Evolutionary conservation across 2,329 filamentous ascomycete genomes (phyloP), one percentile per base, ranked within the genome.

Genomic region (Alternaria arborescens): DNA sequence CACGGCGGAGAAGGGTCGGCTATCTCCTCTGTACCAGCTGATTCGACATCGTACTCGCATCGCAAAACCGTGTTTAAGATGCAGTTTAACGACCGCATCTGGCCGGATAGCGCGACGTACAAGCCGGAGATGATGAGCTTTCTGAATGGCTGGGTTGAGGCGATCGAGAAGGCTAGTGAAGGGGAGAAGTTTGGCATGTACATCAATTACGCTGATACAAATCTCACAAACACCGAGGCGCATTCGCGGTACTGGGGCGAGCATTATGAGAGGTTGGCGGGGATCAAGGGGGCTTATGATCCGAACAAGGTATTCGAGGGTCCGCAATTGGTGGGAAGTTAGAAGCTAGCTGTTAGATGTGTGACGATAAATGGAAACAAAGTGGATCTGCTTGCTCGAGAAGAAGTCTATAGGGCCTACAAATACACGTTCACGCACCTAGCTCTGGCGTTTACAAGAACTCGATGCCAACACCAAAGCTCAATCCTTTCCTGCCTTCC

Each of bases 401-500:
- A 46, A 47, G 41, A 18, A 30, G 30, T 34, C 32, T 57, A 41
- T 51, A 43, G 36, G 42, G 41, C 41, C 47, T 60, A 60, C 53
- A 52, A 60, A 40, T 60, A 61, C 42, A 55, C 52, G 58, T 61
- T 30, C 50, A 53, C 50, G 52, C 20, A 26, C 6, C n/a, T 30
- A 8, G n/a, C 4, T 50, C 36, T 20, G 11, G 47, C 22, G 28
- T 46, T 69, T 91, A 98, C 85, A 98, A 81, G 77, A 99, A 97
- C 81, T 92, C 96, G 75, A 99, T 93, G 51, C 95, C 95, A 41
- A 99, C 92, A n/a, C 95, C 95, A 71, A 99, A 89, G 77, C 95
- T 93, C 65, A 99, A 76, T 1, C 95, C 95, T 82, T 99, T 99
- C 56, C 94, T 88, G 16, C 88, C 90, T 70, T 95, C 90, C 80